Conservation (phyloP, 1,284 basidiomycete genomes). For the Ganoderma boninense region DNA sequence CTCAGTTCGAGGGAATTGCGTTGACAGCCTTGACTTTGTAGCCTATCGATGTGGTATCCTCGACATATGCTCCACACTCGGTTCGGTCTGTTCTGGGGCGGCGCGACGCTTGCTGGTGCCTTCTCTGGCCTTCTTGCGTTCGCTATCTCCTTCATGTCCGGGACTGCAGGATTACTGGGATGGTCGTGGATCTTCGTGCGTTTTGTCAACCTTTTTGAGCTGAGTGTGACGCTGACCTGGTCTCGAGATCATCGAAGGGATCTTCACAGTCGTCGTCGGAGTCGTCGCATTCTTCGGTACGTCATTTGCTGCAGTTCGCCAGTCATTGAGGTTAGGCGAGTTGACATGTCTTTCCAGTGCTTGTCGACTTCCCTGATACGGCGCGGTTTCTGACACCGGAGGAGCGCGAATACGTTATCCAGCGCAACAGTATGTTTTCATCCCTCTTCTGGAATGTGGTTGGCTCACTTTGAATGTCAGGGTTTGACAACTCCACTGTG, state of each 20-base stretch:
- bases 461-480: constrained; percentile 38
- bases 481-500: constrained; percentile 69
- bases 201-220: neutral
- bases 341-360: constrained; percentile 40
- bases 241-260: constrained; percentile 63
- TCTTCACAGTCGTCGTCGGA: constrained; percentile 60
- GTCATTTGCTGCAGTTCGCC: constrained; percentile 13
- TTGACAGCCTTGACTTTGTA: neutral
- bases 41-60: constrained; percentile 43
- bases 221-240: neutral
- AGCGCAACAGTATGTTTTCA: constrained; percentile 59
- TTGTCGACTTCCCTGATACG: constrained; percentile 66
- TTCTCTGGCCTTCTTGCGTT: constrained; percentile 49
- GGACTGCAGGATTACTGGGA: constrained; percentile 44
- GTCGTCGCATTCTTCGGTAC: constrained; percentile 55
- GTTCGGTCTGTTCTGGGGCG: constrained; percentile 44
- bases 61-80: constrained; percentile 41
- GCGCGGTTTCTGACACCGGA: constrained; percentile 65
- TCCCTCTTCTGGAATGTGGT: neutral
- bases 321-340: neutral
- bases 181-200: constrained; percentile 59
- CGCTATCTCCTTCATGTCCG: constrained; percentile 51
- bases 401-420: constrained; percentile 63
- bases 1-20: constrained; percentile 43
- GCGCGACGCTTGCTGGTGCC: constrained; percentile 42